Evolutionary conservation across 2,329 filamentous ascomycete species (phyloP).

Genomic region (Pyricularia pennisetigena): DNA sequence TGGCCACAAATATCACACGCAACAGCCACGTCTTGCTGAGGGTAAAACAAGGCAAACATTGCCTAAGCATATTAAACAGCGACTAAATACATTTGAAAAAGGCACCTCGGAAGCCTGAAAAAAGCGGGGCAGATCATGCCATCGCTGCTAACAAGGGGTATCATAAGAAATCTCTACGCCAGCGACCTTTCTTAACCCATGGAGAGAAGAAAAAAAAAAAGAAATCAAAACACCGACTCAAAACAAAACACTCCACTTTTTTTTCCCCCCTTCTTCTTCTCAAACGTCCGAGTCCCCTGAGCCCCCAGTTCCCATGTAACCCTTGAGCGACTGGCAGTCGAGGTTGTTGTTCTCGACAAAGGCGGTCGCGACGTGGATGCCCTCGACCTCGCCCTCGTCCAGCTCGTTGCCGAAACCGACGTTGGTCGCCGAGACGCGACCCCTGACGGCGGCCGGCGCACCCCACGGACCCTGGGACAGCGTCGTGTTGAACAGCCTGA

Average conservation of each 20-base stretch:
- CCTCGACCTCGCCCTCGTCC: conserved; percentile 13
- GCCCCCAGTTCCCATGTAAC: conserved; percentile 13
- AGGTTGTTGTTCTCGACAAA: conserved; percentile 23
- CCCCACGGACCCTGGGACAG: conserved; percentile 13
- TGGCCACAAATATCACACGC: too few species aligned
- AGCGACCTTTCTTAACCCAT: background rate
- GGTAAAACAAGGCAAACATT: too few species aligned
- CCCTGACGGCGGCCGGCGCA: conserved; percentile 16
- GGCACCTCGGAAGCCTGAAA: too few species aligned
- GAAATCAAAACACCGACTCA: background rate
- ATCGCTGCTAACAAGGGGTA: too few species aligned
- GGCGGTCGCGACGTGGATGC: conserved; percentile 20
- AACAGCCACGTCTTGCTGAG: too few species aligned
- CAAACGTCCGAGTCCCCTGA: background rate
- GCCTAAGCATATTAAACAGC: too few species aligned
- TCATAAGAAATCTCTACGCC: background rate
- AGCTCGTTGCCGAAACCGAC: conserved; percentile 13
- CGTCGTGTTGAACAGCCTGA: conserved; percentile 21
- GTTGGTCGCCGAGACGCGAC: conserved; percentile 13
- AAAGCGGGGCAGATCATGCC: too few species aligned
- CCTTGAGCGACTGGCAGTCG: conserved; percentile 17
- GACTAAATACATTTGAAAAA: too few species aligned
- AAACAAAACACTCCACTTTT: background rate
- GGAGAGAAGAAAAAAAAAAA: background rate
- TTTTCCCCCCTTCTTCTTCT: background rate